These are phyloP conservation scores for Thelonectria rubi DNA, from an alignment of 2,329 filamentous ascomycete species.

Conservation along the genomic window DNA sequence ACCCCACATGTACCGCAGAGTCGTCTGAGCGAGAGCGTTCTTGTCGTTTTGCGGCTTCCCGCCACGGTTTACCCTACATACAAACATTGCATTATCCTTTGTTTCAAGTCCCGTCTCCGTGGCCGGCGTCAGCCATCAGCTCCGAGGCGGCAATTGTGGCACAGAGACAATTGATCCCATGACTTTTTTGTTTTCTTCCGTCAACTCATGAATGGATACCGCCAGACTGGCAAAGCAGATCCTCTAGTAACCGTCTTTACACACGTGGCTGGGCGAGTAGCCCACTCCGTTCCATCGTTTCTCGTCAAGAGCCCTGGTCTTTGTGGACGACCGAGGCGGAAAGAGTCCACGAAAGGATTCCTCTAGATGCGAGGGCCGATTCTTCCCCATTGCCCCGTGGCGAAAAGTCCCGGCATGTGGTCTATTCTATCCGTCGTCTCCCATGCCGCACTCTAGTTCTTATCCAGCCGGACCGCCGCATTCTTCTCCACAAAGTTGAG, in stretches of 20 bases:
- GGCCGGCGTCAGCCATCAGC: too few species aligned
- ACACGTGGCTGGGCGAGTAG: background rate
- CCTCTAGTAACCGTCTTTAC: conserved; percentile 3
- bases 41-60: too few species aligned
- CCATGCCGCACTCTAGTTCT: conserved; percentile 63
- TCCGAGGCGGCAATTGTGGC: conserved; percentile 8
- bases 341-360: background rate
- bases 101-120: conserved; percentile 11
- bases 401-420: background rate
- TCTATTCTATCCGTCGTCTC: conserved; percentile 3
- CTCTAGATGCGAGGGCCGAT: conserved; percentile 2
- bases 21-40: conserved; percentile 29
- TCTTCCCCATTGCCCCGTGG: background rate
- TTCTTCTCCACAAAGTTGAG: conserved; percentile 91
- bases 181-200: conserved; percentile 19
- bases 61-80: too few species aligned
- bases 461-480: conserved; percentile 88
- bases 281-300: conserved; percentile 3
- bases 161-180: conserved; percentile 10
- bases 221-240: conserved; percentile 4
- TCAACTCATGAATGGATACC: conserved; percentile 22
- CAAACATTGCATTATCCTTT: conserved; percentile 37
- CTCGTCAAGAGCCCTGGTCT: conserved; percentile 1
- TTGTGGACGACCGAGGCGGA: background rate
- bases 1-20: conserved; percentile 38